Base-by-base conservation (phyloP, 1,284 basidiomycete species). In the Ustilago curta region DNA sequence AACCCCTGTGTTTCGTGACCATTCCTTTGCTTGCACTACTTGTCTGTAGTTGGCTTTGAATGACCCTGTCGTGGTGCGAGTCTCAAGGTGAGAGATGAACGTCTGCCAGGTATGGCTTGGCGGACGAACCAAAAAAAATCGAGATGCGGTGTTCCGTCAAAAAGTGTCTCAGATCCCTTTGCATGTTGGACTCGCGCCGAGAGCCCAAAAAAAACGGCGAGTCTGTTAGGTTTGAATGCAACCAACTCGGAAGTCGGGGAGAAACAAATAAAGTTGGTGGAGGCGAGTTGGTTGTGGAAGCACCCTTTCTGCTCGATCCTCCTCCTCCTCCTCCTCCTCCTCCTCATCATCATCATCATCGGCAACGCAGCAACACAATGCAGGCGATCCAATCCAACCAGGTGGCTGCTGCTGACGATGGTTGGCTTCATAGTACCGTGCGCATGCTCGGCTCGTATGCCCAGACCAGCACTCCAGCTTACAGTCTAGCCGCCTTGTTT, bases 401-500 rank as follows among this genome's bases (percentile, higher is more conserved):
- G 4, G 19, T 25, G 1, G 40, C 39, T 5, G 2, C 48, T 3
- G 40, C 39, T 5, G 2, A 44, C 2, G 35, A 62, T 8, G 59
- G 62, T 23, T 69, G 71, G 71, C 43, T 74, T 2, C 66, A 70
- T 19, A 49, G 8, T 44, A 62, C 23, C 14, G 56, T 61, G 9
- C 62, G 63, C 1, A 16, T 39, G 25, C 61, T 79, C 2, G 71
- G 73, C 31, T 57, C 57, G 29, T 66, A 74, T 45, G 73, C 78
- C 0, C 50, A 66, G 3, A 63, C 64, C 31, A 57, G 68, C 35
- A 67, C 59, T 0, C 74, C 79, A 3, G 69, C 79, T 7, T 80
- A 78, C 55, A 55, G 58, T 3, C 74, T 80, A 18, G 27, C 77
- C 4, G 67, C 52, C 12, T 40, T 80, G 16, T 80, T 71, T 18